Evolutionary conservation across 2,329 filamentous ascomycete species (phyloP), one percentile per base, ranked within the genome.

Genomic region (Aspergillus pseudoglaucus): DNA sequence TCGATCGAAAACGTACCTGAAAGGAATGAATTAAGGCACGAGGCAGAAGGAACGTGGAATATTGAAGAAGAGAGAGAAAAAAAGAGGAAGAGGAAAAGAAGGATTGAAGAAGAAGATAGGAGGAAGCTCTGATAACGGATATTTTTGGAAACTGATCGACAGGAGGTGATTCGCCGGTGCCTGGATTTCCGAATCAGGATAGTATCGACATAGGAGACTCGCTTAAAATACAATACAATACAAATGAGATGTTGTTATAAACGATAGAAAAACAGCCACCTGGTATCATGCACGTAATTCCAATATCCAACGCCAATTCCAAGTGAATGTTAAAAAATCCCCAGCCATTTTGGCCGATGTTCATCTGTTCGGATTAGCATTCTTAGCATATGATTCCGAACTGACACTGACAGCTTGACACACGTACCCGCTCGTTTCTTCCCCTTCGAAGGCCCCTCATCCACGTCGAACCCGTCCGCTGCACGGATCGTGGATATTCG

Each of bases 401-500:
- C 27, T 22, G 10, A 14, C 23, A 30, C 7, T 42, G 15, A 43
- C n/a, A 39, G 40, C 18, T 27, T 22, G 35, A n/a, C 39, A 42
- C 15, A 40, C 47, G n/a, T 40, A 37, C 33, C 33, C 33, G 25
- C 15, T 50, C 47, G 18, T 49, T 32, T 46, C 46, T 51, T 46
- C 15, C 55, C 57, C 27, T 47, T 33, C 17, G 15, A n/a, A 20
- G 25, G 15, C n/a, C 42, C 30, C 10, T 80, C 82, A 4, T 79
- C 78, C 4, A 90, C 87, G 9, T 30, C 8, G 25, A 30, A 30
- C 9, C 25, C 25, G 9, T 12, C 10, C 25, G 93, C 91, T 7
- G 87, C 86, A 52, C 87, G 82, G 52, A 98, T 98, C 37, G 90
- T 88, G 17, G 86, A 83, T 46, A 98, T 77, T 22, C 93, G 82